These are phyloP conservation scores for Thyridium curvatum DNA, from an alignment of 2,329 filamentous ascomycete genomes.

Conservation along the genomic window DNA sequence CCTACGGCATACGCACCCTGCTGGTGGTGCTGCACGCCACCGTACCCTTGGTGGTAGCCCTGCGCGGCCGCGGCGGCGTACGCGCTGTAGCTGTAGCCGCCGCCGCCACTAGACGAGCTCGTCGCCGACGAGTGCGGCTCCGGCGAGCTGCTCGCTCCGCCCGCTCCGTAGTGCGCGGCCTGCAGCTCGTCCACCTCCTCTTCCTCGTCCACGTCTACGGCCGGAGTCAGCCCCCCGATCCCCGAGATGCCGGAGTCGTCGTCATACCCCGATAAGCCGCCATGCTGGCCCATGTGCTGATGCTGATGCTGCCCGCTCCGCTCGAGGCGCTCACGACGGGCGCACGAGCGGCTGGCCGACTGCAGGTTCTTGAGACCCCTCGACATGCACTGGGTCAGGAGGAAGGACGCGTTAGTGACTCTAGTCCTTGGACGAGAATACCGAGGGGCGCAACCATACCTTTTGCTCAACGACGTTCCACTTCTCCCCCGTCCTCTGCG, in stretches of 20 bases:
- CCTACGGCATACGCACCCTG: conserved; percentile 27
- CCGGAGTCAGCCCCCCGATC: conserved; percentile 46
- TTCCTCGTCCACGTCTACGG: conserved; percentile 50
- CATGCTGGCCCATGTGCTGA: conserved; percentile 20
- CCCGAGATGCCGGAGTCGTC: conserved; percentile 68
- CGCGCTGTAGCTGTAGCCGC: conserved; percentile 26
- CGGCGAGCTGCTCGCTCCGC: conserved; percentile 34
- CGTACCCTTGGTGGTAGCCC: conserved; percentile 16
- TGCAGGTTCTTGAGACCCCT: conserved; percentile 77
- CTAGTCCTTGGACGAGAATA: neutral
- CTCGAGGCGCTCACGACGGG: conserved; percentile 58
- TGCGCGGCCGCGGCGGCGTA: conserved; percentile 17
- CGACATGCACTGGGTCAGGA: conserved; percentile 62
- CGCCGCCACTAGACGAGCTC: conserved; percentile 36
- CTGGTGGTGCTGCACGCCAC: conserved; percentile 32
- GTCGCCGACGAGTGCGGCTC: conserved; percentile 24
- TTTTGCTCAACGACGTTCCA: conserved; percentile 65
- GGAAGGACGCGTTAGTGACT: conserved; percentile 4
- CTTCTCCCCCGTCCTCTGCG: conserved; percentile 71
- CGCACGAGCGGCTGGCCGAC: conserved; percentile 58
- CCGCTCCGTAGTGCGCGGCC: conserved; percentile 37
- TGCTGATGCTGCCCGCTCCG: conserved; percentile 23
- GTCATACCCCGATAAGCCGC: conserved; percentile 40
- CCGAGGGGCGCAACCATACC: conserved; percentile 35
- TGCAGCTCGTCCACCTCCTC: conserved; percentile 47